phyloP scores from a whole-genome alignment of 2,329 filamentous ascomycete species.

The Penicillium sp. region DNA sequence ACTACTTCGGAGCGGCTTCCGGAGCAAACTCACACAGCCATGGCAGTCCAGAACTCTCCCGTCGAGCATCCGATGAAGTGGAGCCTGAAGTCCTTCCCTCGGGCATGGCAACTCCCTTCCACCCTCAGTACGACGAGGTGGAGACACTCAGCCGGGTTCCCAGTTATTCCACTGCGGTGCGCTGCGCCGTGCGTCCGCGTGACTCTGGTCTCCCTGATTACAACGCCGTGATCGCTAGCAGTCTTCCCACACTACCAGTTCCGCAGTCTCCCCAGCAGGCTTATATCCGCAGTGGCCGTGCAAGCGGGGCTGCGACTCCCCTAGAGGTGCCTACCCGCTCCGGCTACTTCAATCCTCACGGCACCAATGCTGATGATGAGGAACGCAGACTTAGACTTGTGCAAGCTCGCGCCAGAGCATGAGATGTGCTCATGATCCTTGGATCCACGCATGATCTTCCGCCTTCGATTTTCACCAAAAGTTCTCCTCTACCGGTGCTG shows the following conservation, averaged over 20 bases:
- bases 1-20: conserved; percentile 33
- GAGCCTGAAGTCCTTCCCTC: conserved; percentile 46
- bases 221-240: conserved; percentile 50
- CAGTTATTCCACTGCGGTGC: conserved; percentile 72
- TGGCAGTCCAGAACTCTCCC: conserved; percentile 40
- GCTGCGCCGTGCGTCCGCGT: conserved; percentile 58
- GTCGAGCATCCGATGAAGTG: conserved; percentile 49
- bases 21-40: conserved; percentile 36
- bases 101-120: conserved; percentile 43
- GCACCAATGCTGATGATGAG: conserved; percentile 35
- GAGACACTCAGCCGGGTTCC: conserved; percentile 69
- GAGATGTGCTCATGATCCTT: conserved; percentile 5
- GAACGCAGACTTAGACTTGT: conserved; percentile 42
- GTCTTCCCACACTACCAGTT: conserved; percentile 26
- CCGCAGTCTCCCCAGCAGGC: conserved; percentile 41
- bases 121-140: conserved; percentile 54
- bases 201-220: conserved; percentile 64
- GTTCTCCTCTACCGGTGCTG: conserved; percentile 16
- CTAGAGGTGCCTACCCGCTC: conserved; percentile 29
- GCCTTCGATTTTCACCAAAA: conserved; percentile 4
- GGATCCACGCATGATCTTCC: background rate
- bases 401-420: conserved; percentile 39
- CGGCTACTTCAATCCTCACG: conserved; percentile 26
- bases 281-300: conserved; percentile 37
- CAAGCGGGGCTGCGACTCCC: conserved; percentile 32